Evolutionary conservation across 106 monocot species (phyloP), one percentile per base, ranked within the genome.

Genomic region (Hemerocallis citrina): DNA sequence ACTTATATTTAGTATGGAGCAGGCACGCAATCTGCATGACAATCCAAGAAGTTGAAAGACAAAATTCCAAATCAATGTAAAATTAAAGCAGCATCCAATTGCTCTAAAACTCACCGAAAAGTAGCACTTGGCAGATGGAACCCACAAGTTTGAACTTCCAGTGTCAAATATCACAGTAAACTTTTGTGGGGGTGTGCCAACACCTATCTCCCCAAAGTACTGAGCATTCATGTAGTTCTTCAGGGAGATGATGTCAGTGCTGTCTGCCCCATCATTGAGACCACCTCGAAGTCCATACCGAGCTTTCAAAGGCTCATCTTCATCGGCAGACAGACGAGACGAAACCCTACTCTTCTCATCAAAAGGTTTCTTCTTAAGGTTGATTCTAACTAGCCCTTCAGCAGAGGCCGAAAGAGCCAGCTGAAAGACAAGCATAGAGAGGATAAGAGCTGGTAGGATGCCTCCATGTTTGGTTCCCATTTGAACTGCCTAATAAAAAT

Each of bases 161-260:
- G 98, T 98, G 43, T 98, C 98, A 64, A 98, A 98, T 25, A 98
- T 82, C 45, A 92, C 98, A 3, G 92, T 92, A 46, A 98, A 98
- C 57, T 85, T 92, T 80, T 98, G 98, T 7, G 91, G 28, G 20
- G 98, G 80, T 6, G 88, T 36, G 7, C 98, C 86, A 58, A 98
- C 69, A 15, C 84, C 88, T 31, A 98, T 92, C 79, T 98, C 98
- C 60, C 91, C 98, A 64, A 82, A 98, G 61, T 98, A 98, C 73
- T 98, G 98, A 0, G 98, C 98, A 54, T 98, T 88, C 82, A 98
- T 70, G 77, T 98, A 98, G 67, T 98, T 98, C 77, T 88, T 98
- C 4, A 98, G 84, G 11, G 68, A 15, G 5, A 98, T 34, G 36
- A 92, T 82, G 55, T 98, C 98, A 8, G 46, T 33, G 2, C 67